Base-by-base conservation (phyloP, 2,329 filamentous ascomycete genomes). In the Didymella glomerata region DNA sequence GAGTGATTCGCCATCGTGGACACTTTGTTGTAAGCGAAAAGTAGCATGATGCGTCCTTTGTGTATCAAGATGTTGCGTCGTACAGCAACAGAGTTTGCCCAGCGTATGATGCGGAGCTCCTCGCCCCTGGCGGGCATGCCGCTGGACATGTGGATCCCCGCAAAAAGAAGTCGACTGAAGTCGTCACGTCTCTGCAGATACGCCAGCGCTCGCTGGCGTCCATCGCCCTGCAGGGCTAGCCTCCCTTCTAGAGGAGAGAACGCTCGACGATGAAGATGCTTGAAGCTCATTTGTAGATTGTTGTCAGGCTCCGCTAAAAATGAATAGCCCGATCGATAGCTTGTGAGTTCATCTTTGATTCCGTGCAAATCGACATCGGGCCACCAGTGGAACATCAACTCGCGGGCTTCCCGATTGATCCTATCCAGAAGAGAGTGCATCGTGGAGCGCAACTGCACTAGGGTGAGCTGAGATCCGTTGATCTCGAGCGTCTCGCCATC, bases 21-120 rank as follows among this genome's bases (percentile, higher is more conserved):
- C 30, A 32, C 47, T 58, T 54, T 34, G 41, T 52, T 52, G n/a
- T 52, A 52, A 5, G 27, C 22, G 18, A 52, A 52, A 20, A 52
- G 13, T 52, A 52, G 49, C 41, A 44, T 32, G 22, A 45, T 45
- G n/a, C 30, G 20, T 11, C 49, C 22, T 36, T 52, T n/a, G 38
- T 22, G 34, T 8, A 52, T 52, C 10, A 52, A 24, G 41, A 52
- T 38, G 49, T 52, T 52, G 40, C 49, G 40, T 32, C 24, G 40
- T 16, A 45, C 41, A 32, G 49, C 38, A 11, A 28, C 49, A 44
- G 38, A 34, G 13, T 52, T 16, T 18, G 40, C 49, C 49, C 30
- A 52, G 40, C 30, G 25, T 16, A 45, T 14, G 34, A 44, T n/a
- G 18, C 28, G 18, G 32, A 51, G 34, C 36, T 51, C 48, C 10